Evolutionary conservation across 257 asterid genomes (phyloP), one percentile per base, ranked within the genome.

Genomic region (Hygrophila difformis): DNA sequence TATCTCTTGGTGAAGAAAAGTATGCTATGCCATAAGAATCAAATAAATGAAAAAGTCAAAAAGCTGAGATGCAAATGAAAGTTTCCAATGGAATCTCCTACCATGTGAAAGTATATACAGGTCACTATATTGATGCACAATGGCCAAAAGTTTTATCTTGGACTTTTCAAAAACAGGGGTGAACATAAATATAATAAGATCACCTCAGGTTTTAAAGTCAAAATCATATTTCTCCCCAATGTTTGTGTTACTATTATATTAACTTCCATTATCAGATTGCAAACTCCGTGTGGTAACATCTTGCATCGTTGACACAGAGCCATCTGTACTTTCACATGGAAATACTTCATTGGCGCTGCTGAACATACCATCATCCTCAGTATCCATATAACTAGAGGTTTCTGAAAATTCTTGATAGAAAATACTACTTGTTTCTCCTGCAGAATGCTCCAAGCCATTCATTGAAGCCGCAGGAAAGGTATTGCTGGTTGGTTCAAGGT

Each of bases 401-500:
- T 64, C 79, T 2, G 73, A 70, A 12, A 62, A 23, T 37, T 73
- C 79, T 50, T 67, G 52, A 58, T 57, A 67, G 10, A 23, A 44
- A 47, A 40, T 47, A 39, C 48, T 60, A 41, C 52, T 18, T 44
- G 56, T 71, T 44, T 33, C 37, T 5, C 35, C 37, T 4, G 55
- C 43, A 10, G 69, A 59, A 31, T 19, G 39, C 41, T 51, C 66
- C 42, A 31, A 36, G 59, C 36, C 22, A 28, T 48, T 54, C 18
- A 47, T 67, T 12, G 36, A 29, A 39, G 35, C 36, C 12, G 57
- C 16, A 38, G 56, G 17, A 55, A 13, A 42, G 39, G 28, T 39
- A 47, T 56, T 35, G 53, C 39, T 33, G 44, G 6, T 11, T 3
- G 8, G 24, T 43, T 60, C 49, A 12, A 33, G 49, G 29, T 38